Evolutionary conservation across 2,329 filamentous ascomycete genomes (phyloP), one percentile per base, ranked within the genome.

Genomic region (Emydomyces testavorans): DNA sequence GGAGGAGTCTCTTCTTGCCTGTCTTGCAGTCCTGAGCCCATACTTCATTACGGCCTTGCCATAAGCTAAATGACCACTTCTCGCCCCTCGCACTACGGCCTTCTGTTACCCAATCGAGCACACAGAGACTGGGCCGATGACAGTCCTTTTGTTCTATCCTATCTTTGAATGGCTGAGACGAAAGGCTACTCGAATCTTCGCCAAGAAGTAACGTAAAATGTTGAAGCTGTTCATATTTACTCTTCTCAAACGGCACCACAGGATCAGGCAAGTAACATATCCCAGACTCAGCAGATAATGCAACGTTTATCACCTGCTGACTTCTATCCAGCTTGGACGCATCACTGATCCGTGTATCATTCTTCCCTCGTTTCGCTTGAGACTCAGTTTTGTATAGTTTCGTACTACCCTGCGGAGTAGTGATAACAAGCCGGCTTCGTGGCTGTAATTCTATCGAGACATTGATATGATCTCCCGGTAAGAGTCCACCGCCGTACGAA

Each of bases 41-140:
- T n/a, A 96, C 75, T 67, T 98, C 92, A 61, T 95, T 96, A 54
- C 84, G 76, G 7, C 87, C 88, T 50, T 73, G 78, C 79, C 92
- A 96, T 53, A 75, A 76, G 49, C 75, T 70, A 52, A 95, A 80
- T 56, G 81, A 82, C 92, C 92, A 98, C 53, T 86, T 76, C 67
- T 98, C 92, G 20, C 88, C 89, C 39, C 85, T 78, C 3, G 92
- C 89, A 3, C 75, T 78, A 15, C 92, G 79, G 6, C 92, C 92
- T 60, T 90, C 85, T 1, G 82, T 93, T 5, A 96, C 88, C 92
- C 92, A 98, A 65, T 98, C 92, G 38, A 94, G 71, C 1, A 94
- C 74, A 60, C 88, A 93, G 11, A 96, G 67, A 34, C 82, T 56
- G 72, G 77, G 65, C 3, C 4, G 41, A 7, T 18, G 40, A n/a